phyloP scores from a whole-genome alignment of 2,329 filamentous ascomycete species.

The Knufia petricola region DNA sequence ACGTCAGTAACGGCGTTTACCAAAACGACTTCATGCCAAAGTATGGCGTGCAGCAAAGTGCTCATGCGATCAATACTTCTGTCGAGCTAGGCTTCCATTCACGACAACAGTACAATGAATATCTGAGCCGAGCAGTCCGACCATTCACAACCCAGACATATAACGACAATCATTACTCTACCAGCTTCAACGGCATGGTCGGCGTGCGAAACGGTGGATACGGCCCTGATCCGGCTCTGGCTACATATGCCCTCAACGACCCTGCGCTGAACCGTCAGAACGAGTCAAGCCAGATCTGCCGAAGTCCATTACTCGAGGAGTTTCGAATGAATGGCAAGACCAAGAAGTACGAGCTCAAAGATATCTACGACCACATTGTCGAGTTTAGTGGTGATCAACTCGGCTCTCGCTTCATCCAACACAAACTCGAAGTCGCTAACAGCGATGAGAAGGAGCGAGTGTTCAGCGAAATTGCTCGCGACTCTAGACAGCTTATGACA shows the following conservation, averaged over 20 bases:
- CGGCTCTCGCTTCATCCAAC: constrained; percentile 89
- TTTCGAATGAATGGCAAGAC: constrained; percentile 67
- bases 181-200: neutral
- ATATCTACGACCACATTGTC: constrained; percentile 78
- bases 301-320: constrained; percentile 67
- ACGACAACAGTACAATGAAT: neutral
- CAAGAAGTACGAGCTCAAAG: constrained; percentile 73
- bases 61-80: neutral
- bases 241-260: constrained; percentile 43
- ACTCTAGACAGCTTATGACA: constrained; percentile 81
- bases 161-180: neutral
- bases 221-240: constrained; percentile 23
- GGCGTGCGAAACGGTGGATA: neutral
- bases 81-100: neutral
- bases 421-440: constrained; percentile 82
- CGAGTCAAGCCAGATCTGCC: constrained; percentile 43
- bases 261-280: constrained; percentile 33
- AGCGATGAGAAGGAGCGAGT: constrained; percentile 91
- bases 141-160: neutral
- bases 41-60: neutral
- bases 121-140: too few relatives aligned
- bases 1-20: neutral
- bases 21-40: neutral
- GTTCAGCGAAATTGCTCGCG: constrained; percentile 76
- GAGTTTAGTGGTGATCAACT: constrained; percentile 95